A percentile compares a stretch with the other conserved stretches of the same genome.
Conservation (phyloP, 768 basidiomycete species). For the Trametes coccinea region DNA sequence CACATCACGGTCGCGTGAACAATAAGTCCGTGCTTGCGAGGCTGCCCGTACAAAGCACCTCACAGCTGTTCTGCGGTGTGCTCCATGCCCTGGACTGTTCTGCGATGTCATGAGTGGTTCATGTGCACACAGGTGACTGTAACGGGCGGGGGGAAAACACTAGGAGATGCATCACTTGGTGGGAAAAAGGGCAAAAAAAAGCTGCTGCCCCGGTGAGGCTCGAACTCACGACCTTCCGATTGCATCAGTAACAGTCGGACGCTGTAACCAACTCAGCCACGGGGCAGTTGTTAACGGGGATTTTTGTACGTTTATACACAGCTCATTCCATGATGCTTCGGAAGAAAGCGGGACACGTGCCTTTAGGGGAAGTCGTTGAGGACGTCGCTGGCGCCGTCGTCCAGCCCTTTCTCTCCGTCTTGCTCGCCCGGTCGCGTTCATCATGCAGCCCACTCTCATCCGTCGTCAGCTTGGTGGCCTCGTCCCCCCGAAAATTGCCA, state of each 20-base stretch:
- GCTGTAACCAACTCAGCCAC: constrained; percentile 80
- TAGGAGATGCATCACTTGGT: too few species aligned
- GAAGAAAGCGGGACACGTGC: constrained; percentile 17
- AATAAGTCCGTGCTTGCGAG: too few species aligned
- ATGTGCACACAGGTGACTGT: too few species aligned
- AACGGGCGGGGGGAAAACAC: too few species aligned
- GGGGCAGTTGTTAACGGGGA: constrained; percentile 43
- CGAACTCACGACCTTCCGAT: constrained; percentile 74
- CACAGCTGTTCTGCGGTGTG: too few species aligned
- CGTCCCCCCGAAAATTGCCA: constrained; percentile 94
- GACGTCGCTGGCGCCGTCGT: constrained; percentile 3
- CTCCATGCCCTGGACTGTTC: too few species aligned
- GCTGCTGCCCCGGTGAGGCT: constrained; percentile 51
- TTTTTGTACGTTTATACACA: background rate
- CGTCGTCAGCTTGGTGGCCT: constrained; percentile 83
- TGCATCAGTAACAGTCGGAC: constrained; percentile 62
- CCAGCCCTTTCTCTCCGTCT: constrained; percentile 3
- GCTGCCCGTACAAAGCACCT: too few species aligned
- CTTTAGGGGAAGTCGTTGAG: background rate
- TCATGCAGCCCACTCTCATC: constrained; percentile 82
- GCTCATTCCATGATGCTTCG: background rate
- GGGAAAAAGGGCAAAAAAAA: background rate
- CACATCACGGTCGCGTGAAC: too few species aligned
- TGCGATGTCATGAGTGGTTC: too few species aligned
- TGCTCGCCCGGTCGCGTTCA: constrained; percentile 29